phyloP scores from a whole-genome alignment of 768 basidiomycete species.

The Nidula microcarpa region DNA sequence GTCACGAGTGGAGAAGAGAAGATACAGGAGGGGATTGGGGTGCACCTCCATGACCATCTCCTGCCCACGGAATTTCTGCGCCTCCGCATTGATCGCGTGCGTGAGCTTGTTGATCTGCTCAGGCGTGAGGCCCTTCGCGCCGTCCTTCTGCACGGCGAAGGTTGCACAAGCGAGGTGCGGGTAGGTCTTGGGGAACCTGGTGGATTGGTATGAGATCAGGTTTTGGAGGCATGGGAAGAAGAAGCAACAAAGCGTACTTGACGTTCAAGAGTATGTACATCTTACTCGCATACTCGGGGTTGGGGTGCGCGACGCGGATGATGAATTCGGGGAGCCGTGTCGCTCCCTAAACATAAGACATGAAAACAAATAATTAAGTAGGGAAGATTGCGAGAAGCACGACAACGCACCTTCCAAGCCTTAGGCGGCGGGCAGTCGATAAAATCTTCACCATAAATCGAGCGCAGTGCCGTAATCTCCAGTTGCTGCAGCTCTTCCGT shows the following conservation, averaged over 20 bases:
- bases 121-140: conserved; percentile 46
- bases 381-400: background rate
- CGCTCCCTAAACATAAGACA: conserved; percentile 47
- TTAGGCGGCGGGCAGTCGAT: conserved; percentile 69
- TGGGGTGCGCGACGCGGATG: conserved; percentile 67
- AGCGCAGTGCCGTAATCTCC: conserved; percentile 77
- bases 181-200: conserved; percentile 79
- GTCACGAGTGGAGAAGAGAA: background rate
- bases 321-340: conserved; percentile 71
- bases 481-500: conserved; percentile 59
- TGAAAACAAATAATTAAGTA: background rate
- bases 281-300: conserved; percentile 49
- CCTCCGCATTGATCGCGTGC: conserved; percentile 61
- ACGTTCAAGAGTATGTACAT: conserved; percentile 66
- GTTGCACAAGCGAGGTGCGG: conserved; percentile 67
- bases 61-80: conserved; percentile 58
- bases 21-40: conserved; percentile 1
- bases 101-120: conserved; percentile 56
- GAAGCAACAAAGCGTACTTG: conserved; percentile 43
- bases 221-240: background rate
- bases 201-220: conserved; percentile 4
- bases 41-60: conserved; percentile 80
- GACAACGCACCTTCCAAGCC: conserved; percentile 70
- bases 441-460: conserved; percentile 81
- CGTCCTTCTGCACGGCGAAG: conserved; percentile 66